Conservation (phyloP, 2,329 filamentous ascomycete species). For the Diaporthe sp. region DNA sequence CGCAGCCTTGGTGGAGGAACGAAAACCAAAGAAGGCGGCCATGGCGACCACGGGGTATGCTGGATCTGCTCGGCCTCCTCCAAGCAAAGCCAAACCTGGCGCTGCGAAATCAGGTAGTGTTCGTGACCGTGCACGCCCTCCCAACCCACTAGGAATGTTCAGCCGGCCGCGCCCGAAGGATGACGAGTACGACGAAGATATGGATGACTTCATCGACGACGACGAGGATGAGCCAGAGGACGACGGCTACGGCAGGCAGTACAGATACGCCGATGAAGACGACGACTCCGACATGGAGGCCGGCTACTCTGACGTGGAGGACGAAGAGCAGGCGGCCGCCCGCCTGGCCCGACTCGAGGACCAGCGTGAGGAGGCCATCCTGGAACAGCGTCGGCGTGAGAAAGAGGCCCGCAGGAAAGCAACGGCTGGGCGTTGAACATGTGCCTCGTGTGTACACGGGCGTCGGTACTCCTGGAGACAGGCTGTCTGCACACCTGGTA, state of each 20-base stretch:
- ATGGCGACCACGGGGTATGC: conserved; percentile 75
- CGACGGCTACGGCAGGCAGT: conserved; percentile 54
- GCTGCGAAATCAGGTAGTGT: conserved; percentile 48
- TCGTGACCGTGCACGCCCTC: conserved; percentile 43
- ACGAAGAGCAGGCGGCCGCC: conserved; percentile 77
- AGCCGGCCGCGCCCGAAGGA: conserved; percentile 53
- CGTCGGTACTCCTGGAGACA: not conserved
- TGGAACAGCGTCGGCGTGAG: conserved; percentile 72
- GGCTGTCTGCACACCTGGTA: not conserved
- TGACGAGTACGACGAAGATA: conserved; percentile 73
- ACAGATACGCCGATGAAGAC: conserved; percentile 71
- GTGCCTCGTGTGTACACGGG: conserved; percentile 27
- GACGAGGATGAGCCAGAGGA: conserved; percentile 66
- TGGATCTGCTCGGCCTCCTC: conserved; percentile 73
- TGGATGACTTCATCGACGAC: conserved; percentile 74
- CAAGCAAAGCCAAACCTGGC: conserved; percentile 50
- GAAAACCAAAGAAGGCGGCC: conserved; percentile 74
- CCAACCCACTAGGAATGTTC: conserved; percentile 52
- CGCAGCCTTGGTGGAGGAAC: conserved; percentile 57
- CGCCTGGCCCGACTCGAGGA: conserved; percentile 77
- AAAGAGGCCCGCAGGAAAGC: conserved; percentile 69
- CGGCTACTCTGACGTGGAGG: conserved; percentile 79
- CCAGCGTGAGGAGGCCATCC: conserved; percentile 72
- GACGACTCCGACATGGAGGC: conserved; percentile 85
- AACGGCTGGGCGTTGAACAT: not conserved